Evolutionary conservation across 257 asterid genomes (phyloP).

Genomic region (Thymus quinquecostatus): DNA sequence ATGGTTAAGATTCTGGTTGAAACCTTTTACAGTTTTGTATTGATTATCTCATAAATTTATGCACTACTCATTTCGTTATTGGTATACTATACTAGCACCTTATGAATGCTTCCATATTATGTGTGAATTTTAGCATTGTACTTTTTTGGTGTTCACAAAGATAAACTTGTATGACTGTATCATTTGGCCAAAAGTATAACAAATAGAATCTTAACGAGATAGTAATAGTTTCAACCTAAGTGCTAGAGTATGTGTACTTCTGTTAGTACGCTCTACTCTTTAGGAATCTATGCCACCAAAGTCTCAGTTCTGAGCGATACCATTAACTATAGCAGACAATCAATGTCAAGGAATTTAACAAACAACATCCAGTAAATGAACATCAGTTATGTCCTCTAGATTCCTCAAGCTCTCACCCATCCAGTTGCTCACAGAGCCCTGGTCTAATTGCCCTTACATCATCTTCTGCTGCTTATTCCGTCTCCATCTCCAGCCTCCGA

Average conservation of each 20-base stretch:
- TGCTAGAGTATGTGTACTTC: conserved; percentile 6
- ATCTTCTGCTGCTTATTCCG: not conserved
- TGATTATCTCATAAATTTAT: not conserved
- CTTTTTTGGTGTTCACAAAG: not conserved
- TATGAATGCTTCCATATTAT: not conserved
- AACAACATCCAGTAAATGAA: not conserved
- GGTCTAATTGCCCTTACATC: not conserved
- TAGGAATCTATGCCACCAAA: conserved; percentile 8
- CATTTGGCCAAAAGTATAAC: conserved; percentile 3
- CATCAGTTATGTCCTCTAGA: not conserved
- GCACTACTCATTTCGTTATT: not conserved
- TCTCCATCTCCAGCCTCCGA: not conserved
- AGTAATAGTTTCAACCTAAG: not conserved
- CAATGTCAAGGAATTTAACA: not conserved
- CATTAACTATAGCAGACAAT: not conserved
- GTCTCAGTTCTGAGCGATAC: conserved; percentile 4
- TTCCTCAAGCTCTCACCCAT: not conserved
- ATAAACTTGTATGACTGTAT: not conserved
- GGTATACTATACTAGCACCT: not conserved
- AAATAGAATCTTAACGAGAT: not conserved
- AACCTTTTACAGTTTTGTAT: not conserved
- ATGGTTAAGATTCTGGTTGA: not conserved
- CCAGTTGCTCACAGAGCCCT: not conserved
- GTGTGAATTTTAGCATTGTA: not conserved
- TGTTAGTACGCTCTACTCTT: not conserved